A percentile compares a stretch with the other conserved stretches of the same genome.
phyloP scores from a whole-genome alignment of 441 rosid genomes.

The Populus trichocarpa region DNA sequence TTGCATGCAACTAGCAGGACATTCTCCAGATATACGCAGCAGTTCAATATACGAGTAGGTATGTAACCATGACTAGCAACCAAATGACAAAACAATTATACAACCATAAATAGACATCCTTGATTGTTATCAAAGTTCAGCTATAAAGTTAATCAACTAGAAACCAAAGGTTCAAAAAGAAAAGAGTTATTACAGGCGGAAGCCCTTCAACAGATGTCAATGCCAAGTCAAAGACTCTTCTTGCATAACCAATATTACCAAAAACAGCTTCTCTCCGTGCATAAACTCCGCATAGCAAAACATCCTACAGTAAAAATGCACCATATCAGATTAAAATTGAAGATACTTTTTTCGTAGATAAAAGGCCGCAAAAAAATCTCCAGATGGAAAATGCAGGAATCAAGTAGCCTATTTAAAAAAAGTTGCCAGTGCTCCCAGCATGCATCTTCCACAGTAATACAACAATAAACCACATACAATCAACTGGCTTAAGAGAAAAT shows the following conservation, averaged over 20 bases:
- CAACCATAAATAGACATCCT: neutral
- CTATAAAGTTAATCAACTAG: neutral
- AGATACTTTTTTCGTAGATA: neutral
- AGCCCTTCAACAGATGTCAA: slow-evolving; percentile 76
- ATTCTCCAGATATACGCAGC: neutral
- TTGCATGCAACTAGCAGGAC: neutral
- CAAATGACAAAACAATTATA: neutral
- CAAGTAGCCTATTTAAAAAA: neutral
- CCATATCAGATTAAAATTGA: neutral
- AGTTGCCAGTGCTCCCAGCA: neutral
- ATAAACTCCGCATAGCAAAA: slow-evolving; percentile 94
- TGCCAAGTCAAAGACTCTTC: slow-evolving; percentile 95
- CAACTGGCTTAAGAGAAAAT: neutral
- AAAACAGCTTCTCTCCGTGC: slow-evolving; percentile 84
- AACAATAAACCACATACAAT: neutral
- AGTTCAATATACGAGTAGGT: neutral
- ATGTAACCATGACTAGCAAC: neutral
- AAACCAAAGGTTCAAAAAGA: neutral
- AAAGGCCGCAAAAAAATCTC: neutral
- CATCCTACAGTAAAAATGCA: slow-evolving; percentile 47
- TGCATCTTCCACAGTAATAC: neutral
- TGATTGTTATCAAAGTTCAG: slow-evolving; percentile 7
- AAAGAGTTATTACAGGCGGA: slow-evolving; percentile 48
- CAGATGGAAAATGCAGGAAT: neutral
- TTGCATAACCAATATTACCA: slow-evolving; percentile 84